Conservation (phyloP, 2,329 filamentous ascomycete genomes). For the Cytospora mali region DNA sequence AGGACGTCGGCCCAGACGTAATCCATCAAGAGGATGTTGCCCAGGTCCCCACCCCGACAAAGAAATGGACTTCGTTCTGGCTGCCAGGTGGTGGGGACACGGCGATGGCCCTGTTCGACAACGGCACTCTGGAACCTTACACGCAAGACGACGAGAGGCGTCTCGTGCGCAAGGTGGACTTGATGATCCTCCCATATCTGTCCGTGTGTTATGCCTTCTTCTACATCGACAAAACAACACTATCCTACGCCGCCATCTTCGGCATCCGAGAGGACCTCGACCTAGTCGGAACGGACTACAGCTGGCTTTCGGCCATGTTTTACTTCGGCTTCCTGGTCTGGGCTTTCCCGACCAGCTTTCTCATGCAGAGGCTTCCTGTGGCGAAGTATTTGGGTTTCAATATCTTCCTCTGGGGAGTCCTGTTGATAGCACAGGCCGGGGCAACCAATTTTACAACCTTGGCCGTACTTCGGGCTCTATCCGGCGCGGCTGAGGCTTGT, state of each 20-base stretch:
- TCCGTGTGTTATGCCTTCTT: conserved; percentile 27
- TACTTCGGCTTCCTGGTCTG: conserved; percentile 50
- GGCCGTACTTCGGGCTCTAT: conserved; percentile 57
- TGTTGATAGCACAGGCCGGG: conserved; percentile 54
- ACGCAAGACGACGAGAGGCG: conserved; percentile 20
- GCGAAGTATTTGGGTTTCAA: conserved; percentile 44
- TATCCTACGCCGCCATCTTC: conserved; percentile 67
- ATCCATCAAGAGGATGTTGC: conserved; percentile 15
- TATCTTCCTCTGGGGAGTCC: conserved; percentile 59
- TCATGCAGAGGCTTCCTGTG: conserved; percentile 39
- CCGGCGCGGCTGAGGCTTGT: conserved; percentile 50
- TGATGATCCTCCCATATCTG: conserved; percentile 25
- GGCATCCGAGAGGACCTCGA: conserved; percentile 61
- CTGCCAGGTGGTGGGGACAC: conserved; percentile 15
- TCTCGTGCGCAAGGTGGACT: conserved; percentile 27
- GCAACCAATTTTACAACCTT: conserved; percentile 59
- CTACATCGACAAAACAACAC: conserved; percentile 50
- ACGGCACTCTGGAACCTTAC: conserved; percentile 12
- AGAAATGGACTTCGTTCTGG: not conserved
- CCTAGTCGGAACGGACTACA: conserved; percentile 61
- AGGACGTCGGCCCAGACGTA: not conserved
- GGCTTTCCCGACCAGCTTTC: conserved; percentile 36
- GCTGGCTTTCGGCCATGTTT: conserved; percentile 56
- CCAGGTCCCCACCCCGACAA: not conserved
- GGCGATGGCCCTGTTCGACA: conserved; percentile 18